Evolutionary conservation across 2,329 filamentous ascomycete species (phyloP).

Genomic region (Botrytis paeoniae): DNA sequence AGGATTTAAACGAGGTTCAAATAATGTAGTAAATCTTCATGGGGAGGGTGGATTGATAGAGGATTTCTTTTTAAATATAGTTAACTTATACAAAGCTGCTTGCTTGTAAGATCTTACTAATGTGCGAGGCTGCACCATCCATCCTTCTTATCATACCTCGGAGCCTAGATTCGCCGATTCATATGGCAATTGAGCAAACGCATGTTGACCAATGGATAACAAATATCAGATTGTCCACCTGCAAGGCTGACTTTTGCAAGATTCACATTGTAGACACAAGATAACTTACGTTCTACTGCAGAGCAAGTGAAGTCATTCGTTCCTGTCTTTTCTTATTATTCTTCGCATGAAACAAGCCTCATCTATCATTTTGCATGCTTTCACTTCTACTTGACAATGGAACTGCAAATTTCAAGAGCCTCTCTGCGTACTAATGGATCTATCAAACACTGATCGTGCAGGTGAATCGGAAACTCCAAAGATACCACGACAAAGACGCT

Average conservation of each 20-base stretch:
- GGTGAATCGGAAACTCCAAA: slow-evolving; percentile 4
- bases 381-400: slow-evolving; percentile 6
- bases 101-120: background rate
- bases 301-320: background rate
- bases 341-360: background rate
- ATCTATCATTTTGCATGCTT: background rate
- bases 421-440: slow-evolving; percentile 16
- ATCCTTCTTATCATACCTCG: background rate
- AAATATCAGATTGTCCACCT: background rate
- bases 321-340: background rate
- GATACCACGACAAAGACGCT: slow-evolving; percentile 3
- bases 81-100: too few species aligned
- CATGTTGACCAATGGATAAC: background rate
- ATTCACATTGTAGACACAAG: background rate
- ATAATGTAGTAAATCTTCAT: background rate
- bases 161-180: background rate
- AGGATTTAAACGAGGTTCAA: background rate
- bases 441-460: slow-evolving; percentile 12
- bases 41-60: background rate
- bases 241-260: background rate
- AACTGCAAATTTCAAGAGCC: background rate
- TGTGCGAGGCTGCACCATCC: background rate
- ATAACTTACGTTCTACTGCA: background rate
- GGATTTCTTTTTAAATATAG: too few species aligned
- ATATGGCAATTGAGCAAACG: background rate